phyloP scores from a whole-genome alignment of 768 basidiomycete species.

The Chiua virens region DNA sequence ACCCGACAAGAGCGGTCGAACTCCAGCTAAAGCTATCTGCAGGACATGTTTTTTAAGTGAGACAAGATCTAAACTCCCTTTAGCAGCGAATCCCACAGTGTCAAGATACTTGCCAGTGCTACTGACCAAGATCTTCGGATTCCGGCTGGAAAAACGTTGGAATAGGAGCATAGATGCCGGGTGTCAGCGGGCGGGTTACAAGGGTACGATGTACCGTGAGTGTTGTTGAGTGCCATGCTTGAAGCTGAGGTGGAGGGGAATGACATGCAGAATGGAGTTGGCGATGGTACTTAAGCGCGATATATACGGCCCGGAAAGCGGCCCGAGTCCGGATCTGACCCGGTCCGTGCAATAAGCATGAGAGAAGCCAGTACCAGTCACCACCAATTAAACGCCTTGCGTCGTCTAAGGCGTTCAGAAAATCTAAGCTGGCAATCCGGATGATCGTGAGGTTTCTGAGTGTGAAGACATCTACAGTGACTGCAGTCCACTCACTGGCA shows the following conservation, averaged over 20 bases:
- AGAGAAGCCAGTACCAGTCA: too few species aligned
- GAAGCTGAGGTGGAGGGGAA: background rate
- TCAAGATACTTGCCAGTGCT: background rate
- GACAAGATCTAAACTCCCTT: conserved; percentile 47
- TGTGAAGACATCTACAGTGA: too few species aligned
- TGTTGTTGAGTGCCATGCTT: conserved; percentile 40
- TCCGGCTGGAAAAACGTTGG: conserved; percentile 78
- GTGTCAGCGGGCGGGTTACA: conserved; percentile 54
- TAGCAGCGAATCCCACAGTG: conserved; percentile 2
- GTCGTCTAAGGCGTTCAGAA: too few species aligned
- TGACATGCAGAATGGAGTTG: background rate
- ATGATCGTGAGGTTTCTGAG: too few species aligned
- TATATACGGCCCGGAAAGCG: conserved; percentile 15
- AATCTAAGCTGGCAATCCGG: too few species aligned
- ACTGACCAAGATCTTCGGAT: conserved; percentile 81
- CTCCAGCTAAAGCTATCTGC: conserved; percentile 62
- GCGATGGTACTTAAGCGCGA: background rate
- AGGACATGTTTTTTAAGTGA: conserved; percentile 69
- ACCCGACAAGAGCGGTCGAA: conserved; percentile 71
- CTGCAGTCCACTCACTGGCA: too few species aligned
- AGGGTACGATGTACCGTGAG: conserved; percentile 15
- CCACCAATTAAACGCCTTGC: too few species aligned
- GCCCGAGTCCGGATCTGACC: conserved; percentile 3
- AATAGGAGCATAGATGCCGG: conserved; percentile 85
- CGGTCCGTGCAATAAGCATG: conserved; percentile 4